These are phyloP conservation scores for Candolleomyces efflorescens DNA, from an alignment of 768 basidiomycete species.

Conservation along the genomic window DNA sequence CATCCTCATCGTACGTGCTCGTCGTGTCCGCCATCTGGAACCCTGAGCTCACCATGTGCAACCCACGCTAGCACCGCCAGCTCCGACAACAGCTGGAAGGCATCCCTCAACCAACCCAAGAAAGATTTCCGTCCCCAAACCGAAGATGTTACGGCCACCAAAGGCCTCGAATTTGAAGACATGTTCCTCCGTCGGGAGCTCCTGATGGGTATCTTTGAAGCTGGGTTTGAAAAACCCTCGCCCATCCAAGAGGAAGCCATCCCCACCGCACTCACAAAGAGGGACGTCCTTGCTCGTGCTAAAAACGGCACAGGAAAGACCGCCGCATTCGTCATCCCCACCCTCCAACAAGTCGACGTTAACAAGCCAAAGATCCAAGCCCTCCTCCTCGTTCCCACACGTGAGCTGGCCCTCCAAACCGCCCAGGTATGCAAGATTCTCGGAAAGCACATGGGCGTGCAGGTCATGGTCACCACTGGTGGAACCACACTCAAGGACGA, in stretches of 20 bases:
- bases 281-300: slow-evolving; percentile 92
- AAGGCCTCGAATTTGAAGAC: slow-evolving; percentile 95
- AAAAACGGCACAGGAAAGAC: slow-evolving; percentile 99
- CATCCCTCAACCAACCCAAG: slow-evolving; percentile 76
- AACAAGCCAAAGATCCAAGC: slow-evolving; percentile 88
- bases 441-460: slow-evolving; percentile 90
- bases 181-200: slow-evolving; percentile 90
- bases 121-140: slow-evolving; percentile 95
- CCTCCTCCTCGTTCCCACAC: slow-evolving; percentile 95
- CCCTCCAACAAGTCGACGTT: slow-evolving; percentile 89
- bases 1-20: slow-evolving; percentile 27
- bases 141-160: slow-evolving; percentile 92
- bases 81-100: slow-evolving; percentile 57
- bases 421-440: slow-evolving; percentile 98
- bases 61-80: slow-evolving; percentile 28
- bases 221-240: slow-evolving; percentile 93
- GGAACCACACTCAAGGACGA: slow-evolving; percentile 98
- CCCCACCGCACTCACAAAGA: slow-evolving; percentile 87
- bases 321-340: slow-evolving; percentile 97
- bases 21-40: not conserved
- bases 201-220: slow-evolving; percentile 99
- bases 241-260: slow-evolving; percentile 99
- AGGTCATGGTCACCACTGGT: slow-evolving; percentile 99
- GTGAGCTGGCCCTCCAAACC: slow-evolving; percentile 96
- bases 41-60: slow-evolving; percentile 1